Percentiles rank a stretch among this genome's conserved stretches.
Evolutionary conservation across 2,329 filamentous ascomycete genomes (phyloP).

Genomic region (Fusarium humuli): DNA sequence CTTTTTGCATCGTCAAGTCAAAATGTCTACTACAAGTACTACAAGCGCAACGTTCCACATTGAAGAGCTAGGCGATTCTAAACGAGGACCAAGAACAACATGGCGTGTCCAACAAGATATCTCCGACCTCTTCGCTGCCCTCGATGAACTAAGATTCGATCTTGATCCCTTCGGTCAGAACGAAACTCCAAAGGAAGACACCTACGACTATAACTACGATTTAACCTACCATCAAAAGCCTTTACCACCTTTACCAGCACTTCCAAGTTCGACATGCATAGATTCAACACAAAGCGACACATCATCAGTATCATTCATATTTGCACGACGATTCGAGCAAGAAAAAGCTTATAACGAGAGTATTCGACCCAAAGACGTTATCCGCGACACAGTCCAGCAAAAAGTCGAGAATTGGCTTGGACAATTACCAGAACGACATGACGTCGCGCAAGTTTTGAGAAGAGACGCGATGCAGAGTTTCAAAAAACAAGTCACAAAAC

Average conservation of each 20-base stretch:
- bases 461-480: neutral
- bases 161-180: neutral
- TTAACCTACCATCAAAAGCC: neutral
- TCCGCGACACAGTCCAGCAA: neutral
- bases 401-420: neutral
- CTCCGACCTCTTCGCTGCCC: neutral
- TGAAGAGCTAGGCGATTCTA: neutral
- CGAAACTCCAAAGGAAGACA: neutral
- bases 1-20: neutral
- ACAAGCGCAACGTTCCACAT: neutral
- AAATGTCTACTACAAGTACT: neutral
- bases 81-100: neutral
- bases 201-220: neutral
- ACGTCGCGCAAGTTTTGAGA: neutral
- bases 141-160: neutral
- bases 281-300: neutral
- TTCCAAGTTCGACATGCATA: conserved; percentile 1
- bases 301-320: neutral
- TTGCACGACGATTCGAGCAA: neutral
- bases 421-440: neutral
- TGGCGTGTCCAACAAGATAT: neutral
- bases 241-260: neutral
- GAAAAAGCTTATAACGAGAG: neutral
- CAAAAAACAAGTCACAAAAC: neutral
- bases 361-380: neutral